Evolutionary conservation across 2,329 filamentous ascomycete species (phyloP).

Genomic region (Biscogniauxia mediterranea): DNA sequence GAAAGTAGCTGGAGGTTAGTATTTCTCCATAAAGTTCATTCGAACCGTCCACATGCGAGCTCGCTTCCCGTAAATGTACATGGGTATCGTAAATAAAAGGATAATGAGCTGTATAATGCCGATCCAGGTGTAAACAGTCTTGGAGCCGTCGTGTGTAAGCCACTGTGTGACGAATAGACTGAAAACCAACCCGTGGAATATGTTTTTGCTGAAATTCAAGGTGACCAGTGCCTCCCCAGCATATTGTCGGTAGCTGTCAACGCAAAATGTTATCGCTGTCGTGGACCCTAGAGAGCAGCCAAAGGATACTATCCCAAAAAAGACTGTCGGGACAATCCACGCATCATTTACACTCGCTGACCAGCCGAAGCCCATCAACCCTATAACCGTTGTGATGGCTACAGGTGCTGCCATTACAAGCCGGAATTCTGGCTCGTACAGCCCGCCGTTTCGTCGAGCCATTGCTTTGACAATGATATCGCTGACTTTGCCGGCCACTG

Average conservation of each 20-base stretch:
- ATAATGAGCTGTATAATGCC: constrained; percentile 81
- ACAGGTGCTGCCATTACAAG: constrained; percentile 85
- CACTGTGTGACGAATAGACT: constrained; percentile 84
- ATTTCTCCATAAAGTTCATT: constrained; percentile 82
- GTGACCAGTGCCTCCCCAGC: constrained; percentile 93
- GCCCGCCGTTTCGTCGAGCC: constrained; percentile 80
- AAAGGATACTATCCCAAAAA: constrained; percentile 90
- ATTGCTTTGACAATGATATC: constrained; percentile 82
- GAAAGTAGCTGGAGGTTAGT: constrained; percentile 29
- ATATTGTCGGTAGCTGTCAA: constrained; percentile 91
- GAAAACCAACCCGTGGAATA: constrained; percentile 87
- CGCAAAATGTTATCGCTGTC: constrained; percentile 88
- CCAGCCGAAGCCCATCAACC: constrained; percentile 97
- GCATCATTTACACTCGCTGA: constrained; percentile 69
- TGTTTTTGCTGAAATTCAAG: constrained; percentile 91
- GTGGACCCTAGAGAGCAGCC: constrained; percentile 88
- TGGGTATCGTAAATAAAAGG: constrained; percentile 74
- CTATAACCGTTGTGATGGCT: constrained; percentile 72
- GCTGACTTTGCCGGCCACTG: constrained; percentile 82
- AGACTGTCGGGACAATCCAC: constrained; percentile 91
- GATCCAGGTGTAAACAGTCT: constrained; percentile 76
- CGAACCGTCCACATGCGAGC: constrained; percentile 91
- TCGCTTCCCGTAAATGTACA: constrained; percentile 93
- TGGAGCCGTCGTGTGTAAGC: constrained; percentile 73
- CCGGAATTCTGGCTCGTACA: constrained; percentile 94